Conservation (phyloP, 768 basidiomycete species). For the Leucogyrophana mollusca region DNA sequence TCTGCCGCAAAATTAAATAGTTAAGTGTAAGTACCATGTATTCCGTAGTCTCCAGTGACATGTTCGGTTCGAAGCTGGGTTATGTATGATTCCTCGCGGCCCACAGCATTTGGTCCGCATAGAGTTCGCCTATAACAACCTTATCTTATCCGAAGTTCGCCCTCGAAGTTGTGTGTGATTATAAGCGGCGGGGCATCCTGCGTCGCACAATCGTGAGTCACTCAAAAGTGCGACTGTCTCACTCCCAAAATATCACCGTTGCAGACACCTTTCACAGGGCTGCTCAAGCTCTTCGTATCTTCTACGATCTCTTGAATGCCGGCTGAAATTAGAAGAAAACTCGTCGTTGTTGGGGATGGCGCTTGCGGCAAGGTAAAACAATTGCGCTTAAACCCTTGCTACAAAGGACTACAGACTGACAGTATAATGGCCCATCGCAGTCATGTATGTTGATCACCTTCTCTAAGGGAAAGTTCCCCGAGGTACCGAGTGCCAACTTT, state of each 20-base stretch:
- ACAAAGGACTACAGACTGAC: constrained; percentile 9
- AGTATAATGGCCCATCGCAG: constrained; percentile 33
- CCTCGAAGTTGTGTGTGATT: no score
- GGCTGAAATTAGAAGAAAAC: constrained; percentile 98
- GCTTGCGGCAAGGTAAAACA: constrained; percentile 86
- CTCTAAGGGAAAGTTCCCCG: constrained; percentile 94
- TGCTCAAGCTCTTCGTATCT: constrained; percentile 26
- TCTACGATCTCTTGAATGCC: constrained; percentile 52
- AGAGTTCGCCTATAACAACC: no score
- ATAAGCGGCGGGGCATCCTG: no score
- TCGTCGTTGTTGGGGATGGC: constrained; percentile 98
- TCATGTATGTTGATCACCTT: constrained; percentile 95
- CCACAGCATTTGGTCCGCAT: no score
- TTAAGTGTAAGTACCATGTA: no score
- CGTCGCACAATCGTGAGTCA: no score
- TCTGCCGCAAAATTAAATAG: no score
- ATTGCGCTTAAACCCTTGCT: constrained; percentile 8
- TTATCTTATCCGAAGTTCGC: no score
- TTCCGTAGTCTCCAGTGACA: no score
- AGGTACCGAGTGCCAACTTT: constrained; percentile 51
- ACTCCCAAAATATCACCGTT: constrained; percentile 37
- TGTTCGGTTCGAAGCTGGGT: no score
- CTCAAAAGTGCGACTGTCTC: no score
- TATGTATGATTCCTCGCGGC: no score
- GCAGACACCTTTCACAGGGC: constrained; percentile 32